Evolutionary conservation across 2,329 filamentous ascomycete species (phyloP).

Genomic region (Domatiomyces catenatus): DNA sequence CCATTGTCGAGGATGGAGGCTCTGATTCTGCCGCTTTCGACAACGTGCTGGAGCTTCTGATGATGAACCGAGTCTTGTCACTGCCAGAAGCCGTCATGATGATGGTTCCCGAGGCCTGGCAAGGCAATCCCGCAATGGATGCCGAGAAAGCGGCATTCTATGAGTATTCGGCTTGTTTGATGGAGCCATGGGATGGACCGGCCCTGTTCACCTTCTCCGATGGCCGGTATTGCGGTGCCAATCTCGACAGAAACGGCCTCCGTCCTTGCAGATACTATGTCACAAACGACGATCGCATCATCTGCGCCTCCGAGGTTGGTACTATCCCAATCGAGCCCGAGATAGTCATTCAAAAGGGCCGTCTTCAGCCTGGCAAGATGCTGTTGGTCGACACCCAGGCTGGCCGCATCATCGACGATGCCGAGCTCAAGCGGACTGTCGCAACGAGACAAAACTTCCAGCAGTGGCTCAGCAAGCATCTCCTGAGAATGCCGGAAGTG

Average conservation of each 20-base stretch:
- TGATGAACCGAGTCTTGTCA: conserved; percentile 89
- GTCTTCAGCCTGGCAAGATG: conserved; percentile 90
- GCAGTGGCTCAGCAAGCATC: conserved; percentile 70
- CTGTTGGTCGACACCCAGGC: conserved; percentile 81
- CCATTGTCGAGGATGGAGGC: conserved; percentile 89
- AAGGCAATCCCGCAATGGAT: conserved; percentile 83
- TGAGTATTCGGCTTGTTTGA: conserved; percentile 95
- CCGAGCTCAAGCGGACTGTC: conserved; percentile 78
- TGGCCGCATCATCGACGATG: conserved; percentile 86
- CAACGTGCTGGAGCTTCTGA: conserved; percentile 84
- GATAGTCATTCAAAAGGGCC: conserved; percentile 78
- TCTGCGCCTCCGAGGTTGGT: conserved; percentile 92
- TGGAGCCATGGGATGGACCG: conserved; percentile 97
- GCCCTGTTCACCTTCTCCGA: conserved; percentile 95
- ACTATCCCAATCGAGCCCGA: conserved; percentile 86
- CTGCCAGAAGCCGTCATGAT: conserved; percentile 94
- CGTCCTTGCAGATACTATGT: conserved; percentile 94
- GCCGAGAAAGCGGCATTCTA: conserved; percentile 94
- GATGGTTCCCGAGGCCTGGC: conserved; percentile 97
- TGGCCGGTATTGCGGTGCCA: conserved; percentile 90
- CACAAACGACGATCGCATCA: conserved; percentile 89
- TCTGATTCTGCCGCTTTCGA: conserved; percentile 96
- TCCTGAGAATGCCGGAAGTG: conserved; percentile 66
- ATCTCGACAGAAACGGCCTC: conserved; percentile 87
- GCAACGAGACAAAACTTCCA: conserved; percentile 77